These are phyloP conservation scores for Colletotrichum eleusines DNA, from an alignment of 2,329 filamentous ascomycete species.

Conservation along the genomic window DNA sequence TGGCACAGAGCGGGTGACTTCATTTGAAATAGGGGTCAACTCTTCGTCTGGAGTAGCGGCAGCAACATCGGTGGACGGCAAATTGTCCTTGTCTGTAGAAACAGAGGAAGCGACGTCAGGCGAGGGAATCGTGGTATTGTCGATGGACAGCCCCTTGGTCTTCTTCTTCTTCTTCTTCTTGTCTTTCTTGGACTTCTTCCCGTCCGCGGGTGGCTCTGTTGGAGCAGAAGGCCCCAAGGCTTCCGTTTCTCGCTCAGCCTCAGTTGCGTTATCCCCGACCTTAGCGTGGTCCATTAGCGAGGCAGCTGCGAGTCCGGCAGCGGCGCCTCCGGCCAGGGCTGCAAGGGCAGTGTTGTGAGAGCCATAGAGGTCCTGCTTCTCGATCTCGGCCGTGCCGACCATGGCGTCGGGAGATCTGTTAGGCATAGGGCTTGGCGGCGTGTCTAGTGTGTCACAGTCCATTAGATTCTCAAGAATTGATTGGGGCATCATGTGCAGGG, in stretches of 20 bases:
- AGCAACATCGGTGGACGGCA: background rate
- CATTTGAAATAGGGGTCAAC: background rate
- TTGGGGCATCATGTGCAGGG: conserved; percentile 55
- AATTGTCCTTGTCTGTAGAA: background rate
- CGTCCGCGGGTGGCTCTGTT: conserved; percentile 18
- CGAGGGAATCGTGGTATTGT: background rate
- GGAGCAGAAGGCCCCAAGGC: background rate
- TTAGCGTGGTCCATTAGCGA: background rate
- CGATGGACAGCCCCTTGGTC: conserved; percentile 4
- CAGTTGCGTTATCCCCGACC: background rate
- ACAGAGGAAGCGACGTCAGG: conserved; percentile 3
- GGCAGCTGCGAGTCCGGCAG: conserved; percentile 19
- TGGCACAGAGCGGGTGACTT: background rate
- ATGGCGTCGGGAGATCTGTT: conserved; percentile 42
- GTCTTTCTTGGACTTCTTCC: conserved; percentile 49
- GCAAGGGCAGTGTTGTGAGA: conserved; percentile 2
- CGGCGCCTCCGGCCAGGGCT: conserved; percentile 21
- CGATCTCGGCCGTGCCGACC: conserved; percentile 42
- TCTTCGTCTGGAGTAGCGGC: background rate
- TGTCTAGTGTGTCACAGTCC: conserved; percentile 43
- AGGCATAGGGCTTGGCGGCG: conserved; percentile 46
- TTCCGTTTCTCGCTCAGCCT: conserved; percentile 23
- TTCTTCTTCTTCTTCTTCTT: conserved; percentile 50
- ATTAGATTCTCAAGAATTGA: conserved; percentile 48
- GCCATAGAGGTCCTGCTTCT: conserved; percentile 45